phyloP scores from a whole-genome alignment of 2,329 filamentous ascomycete genomes.

The Reticulascus tulasneorum region DNA sequence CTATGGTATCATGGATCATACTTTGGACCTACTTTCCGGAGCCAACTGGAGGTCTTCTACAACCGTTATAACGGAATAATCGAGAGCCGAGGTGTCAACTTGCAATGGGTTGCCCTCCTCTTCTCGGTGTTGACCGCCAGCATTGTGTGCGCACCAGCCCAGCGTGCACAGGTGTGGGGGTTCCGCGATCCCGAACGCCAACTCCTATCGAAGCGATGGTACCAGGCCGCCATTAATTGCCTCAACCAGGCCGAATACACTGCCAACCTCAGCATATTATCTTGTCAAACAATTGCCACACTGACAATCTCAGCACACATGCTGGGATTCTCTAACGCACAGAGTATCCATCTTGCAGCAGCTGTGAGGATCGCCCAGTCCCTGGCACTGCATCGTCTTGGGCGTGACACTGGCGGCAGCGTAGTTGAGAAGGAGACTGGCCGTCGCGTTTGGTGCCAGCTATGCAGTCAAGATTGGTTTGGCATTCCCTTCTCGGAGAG shows the following conservation, averaged over 20 bases:
- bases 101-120: slow-evolving; percentile 43
- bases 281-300: slow-evolving; percentile 41
- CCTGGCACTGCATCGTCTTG: slow-evolving; percentile 39
- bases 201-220: slow-evolving; percentile 39
- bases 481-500: slow-evolving; percentile 32
- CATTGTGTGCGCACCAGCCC: slow-evolving; percentile 34
- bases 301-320: slow-evolving; percentile 46
- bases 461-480: slow-evolving; percentile 34
- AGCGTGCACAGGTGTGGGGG: slow-evolving; percentile 34
- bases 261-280: slow-evolving; percentile 34
- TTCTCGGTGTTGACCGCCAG: slow-evolving; percentile 39
- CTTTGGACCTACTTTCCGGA: slow-evolving; percentile 27
- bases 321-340: slow-evolving; percentile 43
- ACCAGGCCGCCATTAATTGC: slow-evolving; percentile 38
- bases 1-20: slow-evolving; percentile 22
- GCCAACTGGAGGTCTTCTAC: slow-evolving; percentile 33
- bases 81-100: slow-evolving; percentile 24
- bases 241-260: slow-evolving; percentile 43
- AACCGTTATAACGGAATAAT: slow-evolving; percentile 27
- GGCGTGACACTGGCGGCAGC: slow-evolving; percentile 15
- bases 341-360: slow-evolving; percentile 38
- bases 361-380: slow-evolving; percentile 43
- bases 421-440: slow-evolving; percentile 25
- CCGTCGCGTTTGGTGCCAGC: slow-evolving; percentile 30
- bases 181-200: slow-evolving; percentile 35